A percentile compares a stretch with the other conserved stretches of the same genome.
These are phyloP conservation scores for Oxytropis ochrocephala DNA, from an alignment of 306 rosid genomes.

Conservation along the genomic window DNA sequence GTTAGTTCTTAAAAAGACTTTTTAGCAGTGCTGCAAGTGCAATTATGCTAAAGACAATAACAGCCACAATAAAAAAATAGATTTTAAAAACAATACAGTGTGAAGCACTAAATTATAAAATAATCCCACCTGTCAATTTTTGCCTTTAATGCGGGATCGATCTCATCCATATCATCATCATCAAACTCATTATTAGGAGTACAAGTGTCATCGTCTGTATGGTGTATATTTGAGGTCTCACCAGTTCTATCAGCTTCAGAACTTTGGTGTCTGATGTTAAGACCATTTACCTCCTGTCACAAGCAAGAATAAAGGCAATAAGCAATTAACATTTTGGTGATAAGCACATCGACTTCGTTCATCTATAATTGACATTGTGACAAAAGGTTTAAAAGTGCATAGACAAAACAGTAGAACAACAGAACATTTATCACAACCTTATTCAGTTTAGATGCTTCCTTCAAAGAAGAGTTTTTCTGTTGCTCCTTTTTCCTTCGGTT, in stretches of 20 bases:
- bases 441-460: slow-evolving; percentile 42
- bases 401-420: background rate
- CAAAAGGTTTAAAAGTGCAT: background rate
- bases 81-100: background rate
- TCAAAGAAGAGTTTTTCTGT: slow-evolving; percentile 49
- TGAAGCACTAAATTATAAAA: background rate
- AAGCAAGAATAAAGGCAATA: background rate
- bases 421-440: slow-evolving; percentile 33
- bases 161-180: slow-evolving; percentile 71
- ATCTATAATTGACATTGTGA: background rate
- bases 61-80: background rate
- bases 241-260: slow-evolving; percentile 45
- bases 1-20: background rate
- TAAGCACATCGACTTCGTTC: background rate
- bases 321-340: background rate
- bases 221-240: slow-evolving; percentile 44
- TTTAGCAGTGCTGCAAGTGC: background rate
- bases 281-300: slow-evolving; percentile 59
- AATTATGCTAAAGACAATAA: background rate
- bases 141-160: slow-evolving; percentile 87
- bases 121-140: slow-evolving; percentile 72
- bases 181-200: slow-evolving; percentile 49
- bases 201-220: slow-evolving; percentile 27
- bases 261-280: slow-evolving; percentile 40
- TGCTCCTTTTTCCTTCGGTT: slow-evolving; percentile 79